Evolutionary conservation across 176 grass and related monocot genomes (phyloP).

Genomic region (Hordeum vulgare): DNA sequence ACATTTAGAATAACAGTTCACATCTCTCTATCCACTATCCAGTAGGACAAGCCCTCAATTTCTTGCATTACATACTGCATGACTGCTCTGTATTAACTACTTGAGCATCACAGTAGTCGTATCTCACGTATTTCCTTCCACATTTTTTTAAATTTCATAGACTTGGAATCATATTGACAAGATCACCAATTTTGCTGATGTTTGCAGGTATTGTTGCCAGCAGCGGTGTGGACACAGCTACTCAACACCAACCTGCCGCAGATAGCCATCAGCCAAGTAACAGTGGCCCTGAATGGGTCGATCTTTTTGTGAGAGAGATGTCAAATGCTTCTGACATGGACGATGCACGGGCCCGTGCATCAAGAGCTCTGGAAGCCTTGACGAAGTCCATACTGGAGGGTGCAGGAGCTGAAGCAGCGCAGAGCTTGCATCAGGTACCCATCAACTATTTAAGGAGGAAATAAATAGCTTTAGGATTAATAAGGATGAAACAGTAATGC

Average conservation of each 20-base stretch:
- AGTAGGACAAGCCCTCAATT: neutral
- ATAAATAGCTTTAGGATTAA: neutral
- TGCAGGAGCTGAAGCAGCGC: constrained; percentile 32
- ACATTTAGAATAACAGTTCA: neutral
- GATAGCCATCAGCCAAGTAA: constrained; percentile 24
- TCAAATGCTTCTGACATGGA: constrained; percentile 51
- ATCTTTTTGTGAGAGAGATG: constrained; percentile 83
- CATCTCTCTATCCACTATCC: neutral
- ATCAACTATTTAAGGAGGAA: neutral
- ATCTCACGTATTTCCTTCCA: neutral
- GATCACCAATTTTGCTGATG: neutral
- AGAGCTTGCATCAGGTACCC: constrained; percentile 62
- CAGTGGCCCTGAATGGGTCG: constrained; percentile 61
- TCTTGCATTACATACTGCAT: neutral
- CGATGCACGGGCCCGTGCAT: constrained; percentile 55
- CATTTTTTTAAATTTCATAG: neutral
- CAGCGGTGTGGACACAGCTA: constrained; percentile 16
- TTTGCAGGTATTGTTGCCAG: constrained; percentile 38
- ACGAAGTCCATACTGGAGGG: constrained; percentile 55
- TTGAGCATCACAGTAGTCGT: neutral
- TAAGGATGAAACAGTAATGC: neutral
- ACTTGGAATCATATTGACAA: neutral
- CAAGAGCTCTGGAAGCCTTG: constrained; percentile 68
- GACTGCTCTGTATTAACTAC: neutral
- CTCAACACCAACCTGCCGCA: constrained; percentile 20